Conservation (phyloP, 139 green algal species). For the Picochlorum sp. region DNA sequence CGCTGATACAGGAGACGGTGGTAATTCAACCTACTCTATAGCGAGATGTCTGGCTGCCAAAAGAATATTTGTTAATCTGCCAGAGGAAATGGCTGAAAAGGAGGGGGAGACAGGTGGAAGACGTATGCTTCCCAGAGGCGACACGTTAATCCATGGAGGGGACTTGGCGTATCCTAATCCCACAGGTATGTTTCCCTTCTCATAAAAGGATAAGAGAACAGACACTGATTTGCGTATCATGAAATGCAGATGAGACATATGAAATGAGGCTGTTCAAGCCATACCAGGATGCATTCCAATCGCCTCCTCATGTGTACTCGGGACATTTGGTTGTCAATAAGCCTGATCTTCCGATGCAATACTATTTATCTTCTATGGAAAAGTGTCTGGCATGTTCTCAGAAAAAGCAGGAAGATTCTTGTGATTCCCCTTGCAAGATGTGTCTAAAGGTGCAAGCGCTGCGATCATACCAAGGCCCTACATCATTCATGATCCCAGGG, state of each 20-base stretch:
- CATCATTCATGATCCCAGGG: conserved; percentile 72
- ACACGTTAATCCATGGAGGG: conserved; percentile 67
- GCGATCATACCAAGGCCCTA: conserved; percentile 51
- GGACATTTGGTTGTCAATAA: conserved; percentile 75
- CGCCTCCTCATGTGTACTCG: conserved; percentile 58
- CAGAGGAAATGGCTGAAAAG: conserved; percentile 7
- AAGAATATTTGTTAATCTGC: conserved; percentile 27
- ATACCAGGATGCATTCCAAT: conserved; percentile 72
- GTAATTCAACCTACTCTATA: conserved; percentile 76
- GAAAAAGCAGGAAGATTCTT: background rate
- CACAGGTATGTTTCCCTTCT: conserved; percentile 6
- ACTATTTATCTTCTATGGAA: conserved; percentile 8
- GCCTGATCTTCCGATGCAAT: conserved; percentile 14
- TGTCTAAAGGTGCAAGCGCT: conserved; percentile 36
- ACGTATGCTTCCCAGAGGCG: conserved; percentile 46
- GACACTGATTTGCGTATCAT: background rate
- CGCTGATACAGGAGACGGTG: conserved; percentile 78
- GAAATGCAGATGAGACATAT: conserved; percentile 56
- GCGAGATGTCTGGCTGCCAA: conserved; percentile 61
- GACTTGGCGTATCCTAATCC: conserved; percentile 85
- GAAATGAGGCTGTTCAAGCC: conserved; percentile 65
- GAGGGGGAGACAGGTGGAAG: background rate
- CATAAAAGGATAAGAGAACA: background rate
- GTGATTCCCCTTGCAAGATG: conserved; percentile 9
- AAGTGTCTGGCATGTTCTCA: background rate